A percentile compares a stretch with the other conserved stretches of the same genome.
Conservation (phyloP, 2,329 filamentous ascomycete genomes). For the Cercospora sp. region DNA sequence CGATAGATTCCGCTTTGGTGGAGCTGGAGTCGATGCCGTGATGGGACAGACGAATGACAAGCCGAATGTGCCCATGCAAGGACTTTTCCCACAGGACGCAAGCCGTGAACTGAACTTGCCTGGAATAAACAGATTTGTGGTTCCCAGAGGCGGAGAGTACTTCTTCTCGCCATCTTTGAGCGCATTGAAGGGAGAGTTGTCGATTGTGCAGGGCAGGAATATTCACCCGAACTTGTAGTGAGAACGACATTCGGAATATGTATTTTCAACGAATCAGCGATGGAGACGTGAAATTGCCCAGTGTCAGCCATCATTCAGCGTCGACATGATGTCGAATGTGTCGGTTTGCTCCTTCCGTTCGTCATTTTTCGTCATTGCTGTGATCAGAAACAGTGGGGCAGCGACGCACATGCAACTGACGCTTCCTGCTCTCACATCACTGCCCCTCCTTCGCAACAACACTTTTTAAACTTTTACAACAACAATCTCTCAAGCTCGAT, state of each 20-base stretch:
- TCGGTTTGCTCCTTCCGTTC: not conserved
- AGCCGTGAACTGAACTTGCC: conserved; percentile 25
- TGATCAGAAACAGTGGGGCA: conserved; percentile 1
- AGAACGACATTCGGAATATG: not conserved
- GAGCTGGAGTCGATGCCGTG: conserved; percentile 42
- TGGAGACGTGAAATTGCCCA: not conserved
- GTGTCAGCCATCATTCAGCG: conserved; percentile 13
- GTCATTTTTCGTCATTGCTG: conserved; percentile 6
- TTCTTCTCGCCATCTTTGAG: conserved; percentile 50
- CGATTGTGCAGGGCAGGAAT: conserved; percentile 21
- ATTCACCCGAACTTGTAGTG: conserved; percentile 15
- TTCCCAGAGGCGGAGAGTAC: conserved; percentile 49
- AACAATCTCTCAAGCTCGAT: not conserved
- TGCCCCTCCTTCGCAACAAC: conserved; percentile 10
- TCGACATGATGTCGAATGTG: conserved; percentile 2
- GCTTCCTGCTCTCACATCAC: conserved; percentile 3
- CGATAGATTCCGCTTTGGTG: conserved; percentile 29
- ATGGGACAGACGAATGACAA: conserved; percentile 37
- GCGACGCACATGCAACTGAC: not conserved
- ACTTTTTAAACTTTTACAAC: conserved; percentile 5
- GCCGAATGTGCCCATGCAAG: conserved; percentile 30
- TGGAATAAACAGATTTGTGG: conserved; percentile 42
- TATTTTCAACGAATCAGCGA: not conserved
- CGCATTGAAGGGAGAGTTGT: conserved; percentile 26
- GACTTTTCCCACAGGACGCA: conserved; percentile 33